Percentiles rank a stretch among this genome's conserved stretches.
Evolutionary conservation across 2,329 filamentous ascomycete species (phyloP).

Genomic region (Botrytis tulipae): DNA sequence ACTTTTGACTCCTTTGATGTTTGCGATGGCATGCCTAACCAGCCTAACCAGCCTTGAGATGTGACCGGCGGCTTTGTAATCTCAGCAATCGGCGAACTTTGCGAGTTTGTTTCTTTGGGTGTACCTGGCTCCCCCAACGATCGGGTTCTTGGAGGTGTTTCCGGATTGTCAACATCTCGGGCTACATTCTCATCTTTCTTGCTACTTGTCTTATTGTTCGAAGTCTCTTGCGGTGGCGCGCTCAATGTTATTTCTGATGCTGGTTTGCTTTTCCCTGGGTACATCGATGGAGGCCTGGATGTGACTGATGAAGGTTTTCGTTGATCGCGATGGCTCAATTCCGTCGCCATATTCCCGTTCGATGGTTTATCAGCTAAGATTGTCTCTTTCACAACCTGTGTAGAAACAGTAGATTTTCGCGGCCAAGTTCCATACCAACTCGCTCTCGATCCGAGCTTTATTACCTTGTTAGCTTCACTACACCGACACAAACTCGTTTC

Average conservation of each 20-base stretch:
- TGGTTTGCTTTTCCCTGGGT: conserved; percentile 38
- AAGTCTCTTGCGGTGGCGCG: conserved; percentile 21
- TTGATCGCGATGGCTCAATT: conserved; percentile 35
- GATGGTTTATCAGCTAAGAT: conserved; percentile 50
- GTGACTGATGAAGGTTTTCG: conserved; percentile 28
- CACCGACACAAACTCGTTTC: conserved; percentile 2
- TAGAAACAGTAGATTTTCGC: conserved; percentile 53
- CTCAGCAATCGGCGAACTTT: conserved; percentile 2
- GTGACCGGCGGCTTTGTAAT: conserved; percentile 28
- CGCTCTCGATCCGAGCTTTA: conserved; percentile 32
- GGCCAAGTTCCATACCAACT: conserved; percentile 66
- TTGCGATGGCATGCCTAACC: conserved; percentile 43
- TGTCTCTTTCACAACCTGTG: conserved; percentile 58
- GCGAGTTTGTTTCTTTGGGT: conserved; percentile 12
- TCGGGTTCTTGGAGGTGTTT: conserved; percentile 10
- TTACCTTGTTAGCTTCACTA: conserved; percentile 18
- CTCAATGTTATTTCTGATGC: conserved; percentile 38
- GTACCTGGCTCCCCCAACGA: conserved; percentile 6
- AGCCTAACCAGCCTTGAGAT: conserved; percentile 55
- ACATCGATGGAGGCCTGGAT: conserved; percentile 37
- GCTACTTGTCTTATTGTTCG: conserved; percentile 20
- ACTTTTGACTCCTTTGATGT: conserved; percentile 18
- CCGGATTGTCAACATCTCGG: conserved; percentile 1
- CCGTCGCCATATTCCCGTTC: conserved; percentile 32
- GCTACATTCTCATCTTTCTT: conserved; percentile 17